Evolutionary conservation across 2,329 filamentous ascomycete species (phyloP), one percentile per base, ranked within the genome.

Genomic region (Trichoderma hamatum): DNA sequence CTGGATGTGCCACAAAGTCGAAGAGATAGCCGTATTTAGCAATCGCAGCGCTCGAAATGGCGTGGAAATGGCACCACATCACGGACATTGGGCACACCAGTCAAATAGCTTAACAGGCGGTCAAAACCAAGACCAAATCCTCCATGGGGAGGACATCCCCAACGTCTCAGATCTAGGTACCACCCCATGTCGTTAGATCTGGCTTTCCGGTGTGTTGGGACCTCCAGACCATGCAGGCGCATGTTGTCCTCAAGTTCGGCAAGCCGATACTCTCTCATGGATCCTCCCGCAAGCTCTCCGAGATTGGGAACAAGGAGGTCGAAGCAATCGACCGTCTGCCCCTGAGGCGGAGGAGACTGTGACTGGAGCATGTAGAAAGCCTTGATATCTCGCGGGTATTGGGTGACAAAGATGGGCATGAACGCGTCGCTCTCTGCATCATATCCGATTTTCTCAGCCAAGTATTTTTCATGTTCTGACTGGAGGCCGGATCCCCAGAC

Each of bases 121-220:
- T 97, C 94, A 77, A 97, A 96, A 10, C 94, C 94, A 68, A 97
- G 79, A 3, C 94, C 94, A 77, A 97, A 97, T 1, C 94, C 94
- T 52, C 94, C 94, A 75, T 97, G 94, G 43, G 93, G 93, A 68
- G 93, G 92, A 73, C 91, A 94, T n/a, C 94, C 94, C 87, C 93
- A 97, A 73, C 91, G 89, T 70, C 94, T 89, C 70, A 97, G 85
- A 78, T 97, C 94, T 28, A 93, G 83, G 77, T 97, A 97, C 94
- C 94, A 97, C 73, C 90, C 87, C 67, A 97, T 80, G 34, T 76
- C 73, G 59, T 70, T 75, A 24, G 74, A 69, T 58, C 72, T 73
- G 28, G 72, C 62, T n/a, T 75, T 74, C 11, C 70, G 72, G 80
- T 76, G 74, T 61, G 61, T 76, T 60, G 71, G 76, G n/a, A 81